These are phyloP conservation scores for Chimonanthus salicifolius DNA, from an alignment of 164 flowering plant species.

Conservation along the genomic window DNA sequence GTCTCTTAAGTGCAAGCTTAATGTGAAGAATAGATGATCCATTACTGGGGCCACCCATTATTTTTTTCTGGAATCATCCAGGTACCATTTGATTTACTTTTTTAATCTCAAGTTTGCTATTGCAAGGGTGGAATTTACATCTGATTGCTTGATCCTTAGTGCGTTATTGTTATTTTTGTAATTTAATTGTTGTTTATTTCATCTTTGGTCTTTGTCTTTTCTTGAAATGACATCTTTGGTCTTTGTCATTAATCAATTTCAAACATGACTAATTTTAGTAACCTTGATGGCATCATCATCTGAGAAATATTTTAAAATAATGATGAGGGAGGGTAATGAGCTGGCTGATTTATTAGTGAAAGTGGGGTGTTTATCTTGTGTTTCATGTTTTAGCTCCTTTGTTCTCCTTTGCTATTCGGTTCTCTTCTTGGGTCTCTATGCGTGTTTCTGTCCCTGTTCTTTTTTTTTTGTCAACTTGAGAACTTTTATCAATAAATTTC, in stretches of 20 bases:
- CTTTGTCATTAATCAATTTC: not conserved
- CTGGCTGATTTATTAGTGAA: too few relatives aligned
- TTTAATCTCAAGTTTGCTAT: not conserved
- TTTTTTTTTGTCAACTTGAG: too few relatives aligned
- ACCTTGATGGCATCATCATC: not conserved
- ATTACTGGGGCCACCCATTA: not conserved
- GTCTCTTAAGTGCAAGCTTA: conserved; percentile 38
- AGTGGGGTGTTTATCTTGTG: too few relatives aligned
- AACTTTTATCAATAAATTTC: too few relatives aligned
- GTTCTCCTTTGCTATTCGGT: too few relatives aligned
- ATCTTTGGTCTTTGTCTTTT: not conserved
- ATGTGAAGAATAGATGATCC: conserved; percentile 19
- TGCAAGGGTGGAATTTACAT: conserved; percentile 1
- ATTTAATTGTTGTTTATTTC: not conserved
- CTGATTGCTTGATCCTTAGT: not conserved
- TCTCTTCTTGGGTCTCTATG: too few relatives aligned
- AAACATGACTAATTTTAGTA: not conserved
- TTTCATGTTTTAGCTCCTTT: too few relatives aligned
- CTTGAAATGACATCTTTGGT: conserved; percentile 14
- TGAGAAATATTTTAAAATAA: too few relatives aligned
- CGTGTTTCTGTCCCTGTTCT: too few relatives aligned
- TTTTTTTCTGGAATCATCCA: conserved; percentile 8
- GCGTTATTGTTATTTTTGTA: not conserved
- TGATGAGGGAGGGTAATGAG: too few relatives aligned
- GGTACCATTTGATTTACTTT: conserved; percentile 14